Percentiles rank a stretch among this genome's conserved stretches.
Conservation (phyloP, 2,329 filamentous ascomycete species). For the Xylariomycetidae sp. region DNA sequence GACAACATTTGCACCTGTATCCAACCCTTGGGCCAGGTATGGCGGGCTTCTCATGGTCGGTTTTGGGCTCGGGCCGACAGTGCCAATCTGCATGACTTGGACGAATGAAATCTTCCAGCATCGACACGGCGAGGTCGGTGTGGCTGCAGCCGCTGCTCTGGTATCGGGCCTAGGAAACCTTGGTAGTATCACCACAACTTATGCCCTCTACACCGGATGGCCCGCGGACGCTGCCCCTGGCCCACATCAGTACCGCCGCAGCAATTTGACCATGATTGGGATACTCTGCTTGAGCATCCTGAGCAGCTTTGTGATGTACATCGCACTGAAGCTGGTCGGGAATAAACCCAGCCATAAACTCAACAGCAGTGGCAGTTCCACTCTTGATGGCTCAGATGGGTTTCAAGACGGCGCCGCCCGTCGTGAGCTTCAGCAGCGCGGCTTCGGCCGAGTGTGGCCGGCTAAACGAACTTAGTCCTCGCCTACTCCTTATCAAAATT, state of each 20-base stretch:
- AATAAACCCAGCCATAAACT: constrained; percentile 47
- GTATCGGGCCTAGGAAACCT: constrained; percentile 85
- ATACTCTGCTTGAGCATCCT: constrained; percentile 76
- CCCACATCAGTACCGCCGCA: constrained; percentile 69
- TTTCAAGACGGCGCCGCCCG: constrained; percentile 58
- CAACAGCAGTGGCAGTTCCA: constrained; percentile 28
- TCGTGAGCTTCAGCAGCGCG: constrained; percentile 53
- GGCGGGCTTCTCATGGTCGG: constrained; percentile 86
- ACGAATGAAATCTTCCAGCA: constrained; percentile 85
- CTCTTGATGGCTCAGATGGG: constrained; percentile 35
- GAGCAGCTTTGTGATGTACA: constrained; percentile 64
- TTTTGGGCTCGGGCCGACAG: constrained; percentile 84
- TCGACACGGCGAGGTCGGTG: constrained; percentile 84
- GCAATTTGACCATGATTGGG: constrained; percentile 83
- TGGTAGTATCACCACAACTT: constrained; percentile 81
- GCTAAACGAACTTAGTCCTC: constrained; percentile 27
- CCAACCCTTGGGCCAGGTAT: constrained; percentile 76
- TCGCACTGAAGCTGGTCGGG: constrained; percentile 56
- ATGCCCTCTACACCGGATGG: constrained; percentile 87
- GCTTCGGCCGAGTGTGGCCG: constrained; percentile 44
- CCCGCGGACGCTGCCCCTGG: constrained; percentile 66
- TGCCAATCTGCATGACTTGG: constrained; percentile 93
- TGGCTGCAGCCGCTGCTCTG: constrained; percentile 78
- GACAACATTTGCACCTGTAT: constrained; percentile 66
- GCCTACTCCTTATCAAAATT: too few species aligned